phyloP scores from a whole-genome alignment of 176 grass and related monocot genomes.

The Oryza rufipogon region DNA sequence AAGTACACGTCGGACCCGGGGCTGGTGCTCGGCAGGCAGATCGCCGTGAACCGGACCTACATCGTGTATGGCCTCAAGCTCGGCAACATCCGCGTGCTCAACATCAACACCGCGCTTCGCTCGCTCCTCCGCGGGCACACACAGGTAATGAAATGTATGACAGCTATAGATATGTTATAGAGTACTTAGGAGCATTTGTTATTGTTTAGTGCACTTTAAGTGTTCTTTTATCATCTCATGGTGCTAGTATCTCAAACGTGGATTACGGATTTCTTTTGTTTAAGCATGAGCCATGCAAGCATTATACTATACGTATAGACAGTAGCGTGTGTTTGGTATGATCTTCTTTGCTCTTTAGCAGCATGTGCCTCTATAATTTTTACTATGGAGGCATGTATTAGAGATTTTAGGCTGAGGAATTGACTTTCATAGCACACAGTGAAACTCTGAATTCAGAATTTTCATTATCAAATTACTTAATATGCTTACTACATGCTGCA shows the following conservation, averaged over 20 bases:
- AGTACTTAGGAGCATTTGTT: not conserved
- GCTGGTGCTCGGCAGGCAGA: conserved; percentile 82
- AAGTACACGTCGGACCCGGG: conserved; percentile 95
- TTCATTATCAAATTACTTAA: conserved; percentile 12
- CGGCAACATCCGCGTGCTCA: conserved; percentile 86
- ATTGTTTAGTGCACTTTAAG: not conserved
- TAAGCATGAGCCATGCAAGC: not conserved
- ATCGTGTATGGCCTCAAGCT: conserved; percentile 91
- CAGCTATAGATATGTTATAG: not conserved
- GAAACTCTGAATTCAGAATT: conserved; percentile 1
- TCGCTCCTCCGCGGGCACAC: conserved; percentile 86
- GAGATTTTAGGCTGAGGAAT: not conserved
- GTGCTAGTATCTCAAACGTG: not conserved
- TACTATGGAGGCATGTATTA: no score
- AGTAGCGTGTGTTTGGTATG: no score
- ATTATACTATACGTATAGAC: not conserved
- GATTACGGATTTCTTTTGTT: not conserved
- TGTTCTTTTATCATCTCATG: not conserved
- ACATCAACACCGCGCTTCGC: conserved; percentile 90
- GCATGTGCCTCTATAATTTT: no score
- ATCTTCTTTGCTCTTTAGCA: no score
- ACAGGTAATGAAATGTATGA: conserved; percentile 46
- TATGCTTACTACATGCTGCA: not conserved
- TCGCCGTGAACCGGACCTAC: conserved; percentile 85
- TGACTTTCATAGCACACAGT: not conserved